Base-by-base conservation (phyloP, 495 filamentous ascomycete genomes). In the Neurospora sp. region DNA sequence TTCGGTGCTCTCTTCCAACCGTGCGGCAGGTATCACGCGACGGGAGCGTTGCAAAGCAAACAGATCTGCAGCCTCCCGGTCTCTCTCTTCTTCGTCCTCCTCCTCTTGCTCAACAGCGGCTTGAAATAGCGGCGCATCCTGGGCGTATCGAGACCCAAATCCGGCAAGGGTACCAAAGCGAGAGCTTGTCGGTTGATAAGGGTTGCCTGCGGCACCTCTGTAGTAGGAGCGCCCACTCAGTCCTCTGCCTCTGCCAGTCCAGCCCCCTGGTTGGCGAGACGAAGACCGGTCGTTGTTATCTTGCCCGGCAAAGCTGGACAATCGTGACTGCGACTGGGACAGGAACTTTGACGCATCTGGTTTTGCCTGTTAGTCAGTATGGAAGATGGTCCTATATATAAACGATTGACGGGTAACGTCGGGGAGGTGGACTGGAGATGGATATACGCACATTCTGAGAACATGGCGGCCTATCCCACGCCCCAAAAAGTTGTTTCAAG, bases 331-430 rank as follows among this genome's bases (percentile, higher is more conserved):
- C 70, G 96, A 98, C 87, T 99, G 96, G 69, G 96, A 94, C 74
- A 99, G 90, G 80, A 99, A 99, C 70, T 91, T 91, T 70, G 96
- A 98, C 76, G 96, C 96, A 91, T 99, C 96, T 99, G 75, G 10
- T 70, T 40, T 22, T n/a, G 38, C 22, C 31, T 12, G 39, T 76
- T 69, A 75, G 73, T 71, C 44, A 68, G 45, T 70, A 65, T 17
- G 72, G 9, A 45, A 12, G 27, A 22, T 10, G 37, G 42, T 40
- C 3, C 31, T 69, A n/a, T n/a, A n/a, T n/a, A n/a, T n/a, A 20
- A 42, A 79, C 73, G 9, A 59, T 59, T 79, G 73, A 71, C 20
- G 70, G 4, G 59, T 45, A 38, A 45, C 22, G 39, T 72, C 17
- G 65, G 73, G 71, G 70, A 71, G 38, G 10, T 39, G 10, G 10